phyloP scores from a whole-genome alignment of 345 rosid genomes.

The Acer yangbiense region DNA sequence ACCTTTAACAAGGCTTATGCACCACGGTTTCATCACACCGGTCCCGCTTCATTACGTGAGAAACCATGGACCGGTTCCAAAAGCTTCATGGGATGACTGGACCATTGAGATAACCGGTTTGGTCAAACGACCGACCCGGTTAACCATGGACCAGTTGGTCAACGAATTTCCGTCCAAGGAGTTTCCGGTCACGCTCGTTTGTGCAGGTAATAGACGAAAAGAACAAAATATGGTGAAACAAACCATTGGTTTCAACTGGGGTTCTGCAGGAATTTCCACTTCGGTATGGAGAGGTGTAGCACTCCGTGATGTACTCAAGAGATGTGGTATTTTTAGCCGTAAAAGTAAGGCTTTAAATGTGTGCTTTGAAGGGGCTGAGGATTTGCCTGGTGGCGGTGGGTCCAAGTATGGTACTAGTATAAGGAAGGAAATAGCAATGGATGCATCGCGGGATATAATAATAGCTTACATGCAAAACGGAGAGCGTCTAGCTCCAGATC shows the following conservation, averaged over 20 bases:
- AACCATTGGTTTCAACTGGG: conserved; percentile 95
- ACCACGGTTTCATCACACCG: conserved; percentile 94
- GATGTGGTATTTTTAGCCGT: conserved; percentile 68
- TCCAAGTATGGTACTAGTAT: conserved; percentile 92
- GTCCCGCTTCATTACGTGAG: conserved; percentile 94
- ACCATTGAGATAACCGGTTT: conserved; percentile 74
- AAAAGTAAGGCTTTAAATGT: conserved; percentile 72
- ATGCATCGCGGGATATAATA: conserved; percentile 77
- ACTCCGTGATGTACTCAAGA: conserved; percentile 57
- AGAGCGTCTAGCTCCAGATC: conserved; percentile 75
- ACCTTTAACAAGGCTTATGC: conserved; percentile 79
- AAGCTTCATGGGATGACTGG: conserved; percentile 71
- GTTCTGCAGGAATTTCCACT: conserved; percentile 76
- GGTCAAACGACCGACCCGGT: conserved; percentile 56
- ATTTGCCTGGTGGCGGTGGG: conserved; percentile 93
- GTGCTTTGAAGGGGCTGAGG: conserved; percentile 95
- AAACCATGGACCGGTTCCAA: conserved; percentile 86
- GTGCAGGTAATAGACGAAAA: conserved; percentile 92
- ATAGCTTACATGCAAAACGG: conserved; percentile 98
- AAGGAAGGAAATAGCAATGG: conserved; percentile 69
- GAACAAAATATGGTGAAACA: conserved; percentile 92
- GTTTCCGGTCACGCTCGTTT: conserved; percentile 75
- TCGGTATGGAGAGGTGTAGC: conserved; percentile 87
- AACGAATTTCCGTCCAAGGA: conserved; percentile 66
- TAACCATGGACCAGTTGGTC: conserved; percentile 84